Base-by-base conservation (phyloP, 2,329 filamentous ascomycete species). In the Pezicula carpinea region DNA sequence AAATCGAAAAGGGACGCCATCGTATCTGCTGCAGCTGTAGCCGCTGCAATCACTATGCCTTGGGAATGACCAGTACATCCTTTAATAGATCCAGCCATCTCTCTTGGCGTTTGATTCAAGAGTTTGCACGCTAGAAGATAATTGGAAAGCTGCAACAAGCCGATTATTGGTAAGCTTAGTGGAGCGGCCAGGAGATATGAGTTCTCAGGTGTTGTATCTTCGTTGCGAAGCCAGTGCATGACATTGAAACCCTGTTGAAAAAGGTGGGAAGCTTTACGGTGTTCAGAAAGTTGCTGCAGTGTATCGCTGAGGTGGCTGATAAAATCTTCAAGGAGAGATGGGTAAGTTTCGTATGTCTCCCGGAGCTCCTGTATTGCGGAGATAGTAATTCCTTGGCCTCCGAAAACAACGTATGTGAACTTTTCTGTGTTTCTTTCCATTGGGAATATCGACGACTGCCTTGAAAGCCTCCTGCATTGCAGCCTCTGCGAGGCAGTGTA, bases 151-250 rank as follows among this genome's bases (percentile, higher is more conserved):
- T 96, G 92, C 21, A 95, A 90, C 53, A 97, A 76, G 52, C 92
- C 92, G 62, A 96, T 97, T 65, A 97, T 71, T 18, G 92, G 92
- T 62, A 96, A 82, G 73, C 90, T 96, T 69, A 97, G 89, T 1
- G 90, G 90, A 2, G 90, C 89, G 6, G 89, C 92, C 36, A 95
- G 87, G 8, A 96, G 76, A 32, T 34, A 34, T 5, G 4, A 5
- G 17, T 5, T 5, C 4, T 34, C 32, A n/a, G 32, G 32, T 34
- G 32, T 34, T 5, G 32, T 34, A 5, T 34, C 32, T 17, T 5
- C 5, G 5, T 34, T 5, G 5, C 13, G 32, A 6, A 34, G 32
- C 32, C 32, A 34, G 32, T 11, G 5, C 14, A 35, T n/a, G 32
- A 35, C 32, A 14, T 35, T 11, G 32, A 35, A 14, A n/a, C 32